Percentiles rank a stretch among this genome's conserved stretches.
phyloP scores from a whole-genome alignment of 2,329 filamentous ascomycete species.

The Dichotomopilus funicola region DNA sequence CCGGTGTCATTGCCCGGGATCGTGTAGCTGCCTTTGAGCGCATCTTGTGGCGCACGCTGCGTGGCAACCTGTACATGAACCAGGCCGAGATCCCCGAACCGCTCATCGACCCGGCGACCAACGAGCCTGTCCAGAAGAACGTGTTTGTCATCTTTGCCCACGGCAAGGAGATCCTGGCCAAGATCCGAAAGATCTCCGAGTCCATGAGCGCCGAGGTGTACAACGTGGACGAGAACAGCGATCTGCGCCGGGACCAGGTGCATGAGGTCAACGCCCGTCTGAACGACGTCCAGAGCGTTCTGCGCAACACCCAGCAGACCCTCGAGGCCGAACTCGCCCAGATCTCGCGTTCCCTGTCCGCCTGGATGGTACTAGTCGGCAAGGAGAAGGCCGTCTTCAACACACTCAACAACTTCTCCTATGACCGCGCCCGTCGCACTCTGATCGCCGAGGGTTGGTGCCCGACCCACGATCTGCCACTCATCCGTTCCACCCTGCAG shows the following conservation, averaged over 20 bases:
- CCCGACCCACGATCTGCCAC: constrained; percentile 79
- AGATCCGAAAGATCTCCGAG: constrained; percentile 98
- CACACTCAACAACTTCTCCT: constrained; percentile 92
- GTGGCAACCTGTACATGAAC: constrained; percentile 99
- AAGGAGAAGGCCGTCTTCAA: constrained; percentile 98
- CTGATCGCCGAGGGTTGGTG: constrained; percentile 98
- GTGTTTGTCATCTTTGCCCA: constrained; percentile 99
- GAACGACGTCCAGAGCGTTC: constrained; percentile 82
- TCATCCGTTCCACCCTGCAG: constrained; percentile 88
- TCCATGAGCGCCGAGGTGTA: constrained; percentile 94
- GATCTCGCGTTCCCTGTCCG: constrained; percentile 84
- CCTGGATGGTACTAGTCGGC: constrained; percentile 96
- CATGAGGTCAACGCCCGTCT: constrained; percentile 94
- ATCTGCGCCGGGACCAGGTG: constrained; percentile 89
- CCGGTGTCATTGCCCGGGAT: constrained; percentile 89
- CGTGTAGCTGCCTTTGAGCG: constrained; percentile 93
- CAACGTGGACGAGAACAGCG: constrained; percentile 94
- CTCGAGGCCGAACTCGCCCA: constrained; percentile 88
- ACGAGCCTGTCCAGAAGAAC: constrained; percentile 91
- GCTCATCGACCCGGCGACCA: constrained; percentile 84
- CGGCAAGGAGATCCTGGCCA: constrained; percentile 94
- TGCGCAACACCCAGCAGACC: constrained; percentile 91
- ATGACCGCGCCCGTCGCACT: constrained; percentile 90
- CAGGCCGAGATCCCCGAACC: constrained; percentile 96
- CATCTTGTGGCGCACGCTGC: constrained; percentile 93